Conservation (phyloP, 2,329 filamentous ascomycete species). For the Epichloe festucae region DNA sequence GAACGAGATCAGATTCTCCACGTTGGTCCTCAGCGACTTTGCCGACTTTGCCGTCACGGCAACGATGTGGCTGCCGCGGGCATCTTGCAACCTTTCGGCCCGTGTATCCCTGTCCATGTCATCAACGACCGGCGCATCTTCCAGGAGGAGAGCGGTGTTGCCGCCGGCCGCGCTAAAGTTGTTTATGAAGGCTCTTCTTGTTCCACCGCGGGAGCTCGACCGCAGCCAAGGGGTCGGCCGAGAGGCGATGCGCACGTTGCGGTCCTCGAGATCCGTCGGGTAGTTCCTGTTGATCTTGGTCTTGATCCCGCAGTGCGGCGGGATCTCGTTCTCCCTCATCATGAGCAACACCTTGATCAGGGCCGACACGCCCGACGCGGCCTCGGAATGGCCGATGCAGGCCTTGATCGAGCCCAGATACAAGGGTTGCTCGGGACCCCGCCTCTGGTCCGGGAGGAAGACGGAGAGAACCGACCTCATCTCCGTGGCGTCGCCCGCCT, state of each 20-base stretch:
- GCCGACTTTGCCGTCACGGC: constrained; percentile 44
- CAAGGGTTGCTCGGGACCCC: constrained; percentile 37
- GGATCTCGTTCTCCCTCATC: constrained; percentile 51
- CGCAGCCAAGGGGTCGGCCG: constrained; percentile 38
- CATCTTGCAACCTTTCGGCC: too few species aligned
- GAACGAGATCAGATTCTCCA: constrained; percentile 39
- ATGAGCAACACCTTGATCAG: constrained; percentile 53
- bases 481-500: constrained; percentile 74
- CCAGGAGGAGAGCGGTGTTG: constrained; percentile 54
- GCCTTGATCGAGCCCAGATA: constrained; percentile 51
- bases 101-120: constrained; percentile 27
- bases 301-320: constrained; percentile 57
- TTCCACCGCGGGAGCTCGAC: constrained; percentile 9
- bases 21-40: constrained; percentile 44
- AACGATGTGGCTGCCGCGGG: constrained; percentile 43
- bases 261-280: constrained; percentile 40
- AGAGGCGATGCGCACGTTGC: constrained; percentile 44
- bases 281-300: constrained; percentile 46
- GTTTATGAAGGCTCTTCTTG: constrained; percentile 43
- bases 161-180: constrained; percentile 62
- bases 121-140: constrained; percentile 40
- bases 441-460: constrained; percentile 34
- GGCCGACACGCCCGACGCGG: constrained; percentile 48
- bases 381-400: constrained; percentile 51
- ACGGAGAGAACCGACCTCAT: constrained; percentile 61